Base-by-base conservation (phyloP, 2,329 filamentous ascomycete genomes). In the Hymenoscyphus albidus region DNA sequence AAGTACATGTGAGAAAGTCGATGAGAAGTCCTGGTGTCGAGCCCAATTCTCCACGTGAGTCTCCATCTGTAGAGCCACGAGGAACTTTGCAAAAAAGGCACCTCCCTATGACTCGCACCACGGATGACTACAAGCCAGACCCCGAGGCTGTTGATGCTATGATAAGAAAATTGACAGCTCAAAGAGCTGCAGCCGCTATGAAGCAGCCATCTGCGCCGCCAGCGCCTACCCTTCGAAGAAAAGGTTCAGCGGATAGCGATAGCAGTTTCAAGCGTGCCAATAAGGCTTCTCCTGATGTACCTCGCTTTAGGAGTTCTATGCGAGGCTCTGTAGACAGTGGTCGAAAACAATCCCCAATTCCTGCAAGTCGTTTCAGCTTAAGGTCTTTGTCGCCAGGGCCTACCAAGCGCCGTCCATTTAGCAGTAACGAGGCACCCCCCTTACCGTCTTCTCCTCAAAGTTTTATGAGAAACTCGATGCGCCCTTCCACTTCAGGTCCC, bases 251-350 rank as follows among this genome's bases (percentile, higher is more conserved):
- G 69, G 88, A 84, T 35, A 92, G 89, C 71, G 88, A 91, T 56
- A 96, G 91, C 77, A 96, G 92, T 74, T 97, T 97, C 79, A 89
- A 85, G 73, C 88, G 91, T 35, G 77, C 80, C 55, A 57, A 57
- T 12, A 83, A 84, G 66, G 78, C 82, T 44, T 74, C 78, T 61
- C 77, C 81, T 55, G 76, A 81, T 44, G 81, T 81, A 0, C 83
- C 86, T 62, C 83, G 80, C 0, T 91, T 96, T 81, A 88, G 88
- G 64, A 83, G 81, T 61, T 92, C 90, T 1, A 91, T 97, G 90
- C 84, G 93, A 65, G 78, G 77, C 32, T 74, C 69, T 54, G 58
- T 51, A 13, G 70, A 73, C 9, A 40, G 54, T 32, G 75, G 76
- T 59, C 62, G 69, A 5, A 59, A 64, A 54, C 65, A 79, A 55